These are phyloP conservation scores for Apophysomyces sp. DNA, from an alignment of 371 early-diverging fungal genomes.

Conservation along the genomic window DNA sequence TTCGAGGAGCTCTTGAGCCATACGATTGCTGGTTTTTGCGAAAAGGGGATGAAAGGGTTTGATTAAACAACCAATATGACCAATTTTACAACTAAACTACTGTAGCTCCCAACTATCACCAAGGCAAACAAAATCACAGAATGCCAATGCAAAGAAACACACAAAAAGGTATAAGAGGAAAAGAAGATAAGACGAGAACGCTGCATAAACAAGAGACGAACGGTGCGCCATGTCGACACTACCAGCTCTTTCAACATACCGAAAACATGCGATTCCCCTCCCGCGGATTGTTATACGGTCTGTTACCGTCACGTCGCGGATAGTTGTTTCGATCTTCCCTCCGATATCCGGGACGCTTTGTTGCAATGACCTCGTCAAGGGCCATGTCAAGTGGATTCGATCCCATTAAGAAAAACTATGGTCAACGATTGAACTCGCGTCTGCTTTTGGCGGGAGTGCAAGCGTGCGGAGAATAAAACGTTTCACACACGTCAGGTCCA, in stretches of 20 bases:
- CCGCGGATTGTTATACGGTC: background rate
- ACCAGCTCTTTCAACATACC: background rate
- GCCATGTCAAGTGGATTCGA: slow-evolving; percentile 49
- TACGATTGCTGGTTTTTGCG: background rate
- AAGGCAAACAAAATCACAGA: background rate
- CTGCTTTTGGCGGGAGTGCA: too few relatives aligned
- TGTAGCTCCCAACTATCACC: background rate
- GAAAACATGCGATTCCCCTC: background rate
- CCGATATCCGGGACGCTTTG: background rate
- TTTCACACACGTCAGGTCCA: too few relatives aligned
- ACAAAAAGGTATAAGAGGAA: too few relatives aligned
- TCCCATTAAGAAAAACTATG: background rate
- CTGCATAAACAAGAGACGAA: background rate
- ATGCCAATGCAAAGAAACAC: background rate
- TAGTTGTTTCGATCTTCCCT: background rate
- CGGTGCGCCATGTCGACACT: background rate
- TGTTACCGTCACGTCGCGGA: background rate
- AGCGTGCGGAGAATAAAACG: too few relatives aligned
- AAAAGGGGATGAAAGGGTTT: background rate
- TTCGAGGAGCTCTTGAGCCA: background rate
- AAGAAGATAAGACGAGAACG: too few relatives aligned
- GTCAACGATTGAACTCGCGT: too few relatives aligned
- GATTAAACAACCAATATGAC: background rate
- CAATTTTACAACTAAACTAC: background rate
- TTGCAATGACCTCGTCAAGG: slow-evolving; percentile 51